These are phyloP conservation scores for Fragaria iinumae DNA, from an alignment of 306 rosid genomes.

Conservation along the genomic window DNA sequence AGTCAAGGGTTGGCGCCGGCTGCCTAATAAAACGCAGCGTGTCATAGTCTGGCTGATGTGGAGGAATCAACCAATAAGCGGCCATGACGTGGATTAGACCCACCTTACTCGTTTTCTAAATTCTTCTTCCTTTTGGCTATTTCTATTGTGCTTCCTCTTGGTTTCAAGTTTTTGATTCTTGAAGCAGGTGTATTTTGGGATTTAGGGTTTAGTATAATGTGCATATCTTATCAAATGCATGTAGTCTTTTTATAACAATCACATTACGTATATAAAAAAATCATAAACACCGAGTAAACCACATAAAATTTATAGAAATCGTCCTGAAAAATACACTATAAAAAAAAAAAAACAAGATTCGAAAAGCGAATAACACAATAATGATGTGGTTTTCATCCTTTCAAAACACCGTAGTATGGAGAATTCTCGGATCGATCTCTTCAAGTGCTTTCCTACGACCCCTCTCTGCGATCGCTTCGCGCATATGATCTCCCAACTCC, in stretches of 20 bases:
- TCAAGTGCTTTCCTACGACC: constrained; percentile 15
- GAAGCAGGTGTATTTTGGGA: too few species aligned
- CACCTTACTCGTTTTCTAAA: background rate
- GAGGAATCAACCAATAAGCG: constrained; percentile 2
- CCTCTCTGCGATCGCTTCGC: constrained; percentile 1
- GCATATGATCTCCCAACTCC: constrained; percentile 6
- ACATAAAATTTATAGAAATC: background rate
- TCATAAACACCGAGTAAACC: background rate
- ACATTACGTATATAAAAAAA: background rate
- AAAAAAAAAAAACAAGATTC: background rate
- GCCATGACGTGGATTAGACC: background rate
- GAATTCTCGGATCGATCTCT: constrained; percentile 12
- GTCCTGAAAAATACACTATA: background rate
- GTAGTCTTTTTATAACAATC: too few species aligned
- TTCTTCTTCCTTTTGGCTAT: background rate
- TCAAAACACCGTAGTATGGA: background rate
- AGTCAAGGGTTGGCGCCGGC: constrained; percentile 20
- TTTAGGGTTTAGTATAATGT: too few species aligned
- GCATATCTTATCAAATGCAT: too few species aligned
- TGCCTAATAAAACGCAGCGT: background rate
- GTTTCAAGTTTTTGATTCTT: too few species aligned
- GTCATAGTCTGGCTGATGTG: constrained; percentile 15
- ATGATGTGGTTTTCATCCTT: background rate
- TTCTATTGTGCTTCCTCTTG: too few species aligned
- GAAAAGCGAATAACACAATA: background rate